Evolutionary conservation across 495 filamentous ascomycete species (phyloP).

Genomic region (Penicillium chermesinum): DNA sequence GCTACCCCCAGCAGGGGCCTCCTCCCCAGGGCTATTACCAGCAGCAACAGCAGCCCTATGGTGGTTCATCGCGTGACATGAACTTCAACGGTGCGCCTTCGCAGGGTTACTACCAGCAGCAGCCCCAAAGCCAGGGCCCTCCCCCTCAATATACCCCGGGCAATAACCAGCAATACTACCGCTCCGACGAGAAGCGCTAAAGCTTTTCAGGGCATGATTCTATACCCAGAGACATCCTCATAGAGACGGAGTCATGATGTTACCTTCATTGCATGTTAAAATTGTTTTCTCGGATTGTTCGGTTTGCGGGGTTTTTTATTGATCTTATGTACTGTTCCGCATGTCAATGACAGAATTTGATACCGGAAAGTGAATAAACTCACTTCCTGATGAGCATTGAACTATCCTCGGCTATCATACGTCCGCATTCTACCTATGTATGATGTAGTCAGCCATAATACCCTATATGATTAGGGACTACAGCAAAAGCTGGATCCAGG

Average conservation of each 20-base stretch:
- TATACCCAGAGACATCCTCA: neutral
- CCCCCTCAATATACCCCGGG: neutral
- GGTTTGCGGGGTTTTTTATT: neutral
- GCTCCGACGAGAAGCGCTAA: neutral
- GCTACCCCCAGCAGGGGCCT: neutral
- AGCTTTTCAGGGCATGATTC: neutral
- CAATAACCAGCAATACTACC: neutral
- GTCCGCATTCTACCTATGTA: too few species aligned
- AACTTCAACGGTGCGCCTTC: neutral
- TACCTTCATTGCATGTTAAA: neutral
- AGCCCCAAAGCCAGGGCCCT: neutral
- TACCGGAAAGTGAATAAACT: neutral
- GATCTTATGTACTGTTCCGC: neutral
- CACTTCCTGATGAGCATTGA: neutral
- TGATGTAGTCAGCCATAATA: too few species aligned
- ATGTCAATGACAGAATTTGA: neutral
- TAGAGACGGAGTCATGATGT: neutral
- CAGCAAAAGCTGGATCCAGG: too few species aligned
- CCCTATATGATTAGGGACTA: too few species aligned
- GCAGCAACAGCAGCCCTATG: neutral
- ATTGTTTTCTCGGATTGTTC: neutral
- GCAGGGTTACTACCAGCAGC: too few species aligned
- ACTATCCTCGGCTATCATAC: too few species aligned
- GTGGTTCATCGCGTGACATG: neutral
- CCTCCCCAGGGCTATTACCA: neutral